Evolutionary conservation across 495 filamentous ascomycete species (phyloP), one percentile per base, ranked within the genome.

Genomic region (Chaetomidium leptoderma): DNA sequence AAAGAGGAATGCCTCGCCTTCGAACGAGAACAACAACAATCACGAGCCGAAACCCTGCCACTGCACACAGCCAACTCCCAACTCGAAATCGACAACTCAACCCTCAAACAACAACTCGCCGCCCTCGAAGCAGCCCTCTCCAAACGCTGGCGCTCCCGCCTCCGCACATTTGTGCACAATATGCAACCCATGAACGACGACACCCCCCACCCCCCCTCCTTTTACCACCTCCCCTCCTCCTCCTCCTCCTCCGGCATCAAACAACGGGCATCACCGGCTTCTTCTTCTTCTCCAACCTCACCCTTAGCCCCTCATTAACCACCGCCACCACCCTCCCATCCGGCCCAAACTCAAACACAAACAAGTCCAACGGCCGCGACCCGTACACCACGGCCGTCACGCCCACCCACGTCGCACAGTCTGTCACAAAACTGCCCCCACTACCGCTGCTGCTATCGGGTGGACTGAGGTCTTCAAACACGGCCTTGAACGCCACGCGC

Each of bases 321-420:
- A 75, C 65, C 27, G 59, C 66, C 36, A 30, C 62, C 9, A 75
- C 73, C 27, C 57, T 61, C 14, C 75, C 72, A 14, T 63, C 54
- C 40, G n/a, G 27, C 44, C 68, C 67, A 11, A 78, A 21, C 21
- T 74, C 70, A 61, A 78, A 76, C 27, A 79, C 63, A 51, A 76
- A 77, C 63, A 71, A 63, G 58, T 77, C 75, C 44, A 72, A 48
- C 35, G 72, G 73, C 58, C 61, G 57, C 7, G 61, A 66, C 6
- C 65, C 73, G 39, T 76, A 76, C 42, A 70, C 69, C 16, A 70
- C 64, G 0, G 59, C 67, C 10, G 72, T 67, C 0, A 74, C 64
- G 0, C 54, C 61, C 3, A 76, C 67, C 74, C 74, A 79, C 14
- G 65, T 67, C 7, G 66, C 56, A 52, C 74, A 79, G 10, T 72